Percentiles rank a stretch among this genome's conserved stretches.
These are phyloP conservation scores for Beta lomatogona DNA, from an alignment of 179 eudicot species.

Conservation along the genomic window DNA sequence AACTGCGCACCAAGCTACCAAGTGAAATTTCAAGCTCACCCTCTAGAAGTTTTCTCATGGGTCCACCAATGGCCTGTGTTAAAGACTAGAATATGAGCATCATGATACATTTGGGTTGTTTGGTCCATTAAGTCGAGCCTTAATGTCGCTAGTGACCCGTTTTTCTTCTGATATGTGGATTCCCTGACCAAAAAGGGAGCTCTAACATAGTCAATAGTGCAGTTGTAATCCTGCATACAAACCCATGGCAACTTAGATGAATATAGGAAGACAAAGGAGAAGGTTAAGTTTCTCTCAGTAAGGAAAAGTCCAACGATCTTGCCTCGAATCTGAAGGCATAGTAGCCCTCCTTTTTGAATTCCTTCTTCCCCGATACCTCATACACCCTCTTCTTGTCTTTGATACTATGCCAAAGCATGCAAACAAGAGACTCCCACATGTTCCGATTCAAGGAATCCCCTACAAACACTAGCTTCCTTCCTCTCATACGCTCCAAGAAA, in stretches of 20 bases:
- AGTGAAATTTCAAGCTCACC: slow-evolving; percentile 41
- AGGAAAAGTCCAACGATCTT: slow-evolving; percentile 27
- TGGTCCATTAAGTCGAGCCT: slow-evolving; percentile 81
- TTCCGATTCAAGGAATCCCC: slow-evolving; percentile 91
- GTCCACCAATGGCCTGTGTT: slow-evolving; percentile 99
- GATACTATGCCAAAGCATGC: slow-evolving; percentile 56
- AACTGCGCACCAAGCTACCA: not conserved
- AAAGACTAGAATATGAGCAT: slow-evolving; percentile 81
- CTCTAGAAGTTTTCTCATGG: slow-evolving; percentile 83
- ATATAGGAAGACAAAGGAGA: not conserved
- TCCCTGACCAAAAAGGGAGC: slow-evolving; percentile 80
- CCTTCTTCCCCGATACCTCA: slow-evolving; percentile 64
- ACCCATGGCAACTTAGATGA: not conserved
- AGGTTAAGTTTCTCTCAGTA: not conserved
- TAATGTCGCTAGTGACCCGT: slow-evolving; percentile 56
- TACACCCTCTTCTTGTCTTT: slow-evolving; percentile 55
- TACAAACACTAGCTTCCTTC: slow-evolving; percentile 72
- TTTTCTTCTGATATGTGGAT: slow-evolving; percentile 44
- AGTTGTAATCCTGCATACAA: slow-evolving; percentile 68
- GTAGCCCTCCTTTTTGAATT: slow-evolving; percentile 77
- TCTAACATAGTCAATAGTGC: slow-evolving; percentile 74
- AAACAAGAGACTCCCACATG: slow-evolving; percentile 94
- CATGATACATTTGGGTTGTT: slow-evolving; percentile 66
- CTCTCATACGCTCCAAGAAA: slow-evolving; percentile 75
- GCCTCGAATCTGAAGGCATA: slow-evolving; percentile 88